These are phyloP conservation scores for Pseudogymnoascus sp. DNA, from an alignment of 2,329 filamentous ascomycete species.

Conservation along the genomic window DNA sequence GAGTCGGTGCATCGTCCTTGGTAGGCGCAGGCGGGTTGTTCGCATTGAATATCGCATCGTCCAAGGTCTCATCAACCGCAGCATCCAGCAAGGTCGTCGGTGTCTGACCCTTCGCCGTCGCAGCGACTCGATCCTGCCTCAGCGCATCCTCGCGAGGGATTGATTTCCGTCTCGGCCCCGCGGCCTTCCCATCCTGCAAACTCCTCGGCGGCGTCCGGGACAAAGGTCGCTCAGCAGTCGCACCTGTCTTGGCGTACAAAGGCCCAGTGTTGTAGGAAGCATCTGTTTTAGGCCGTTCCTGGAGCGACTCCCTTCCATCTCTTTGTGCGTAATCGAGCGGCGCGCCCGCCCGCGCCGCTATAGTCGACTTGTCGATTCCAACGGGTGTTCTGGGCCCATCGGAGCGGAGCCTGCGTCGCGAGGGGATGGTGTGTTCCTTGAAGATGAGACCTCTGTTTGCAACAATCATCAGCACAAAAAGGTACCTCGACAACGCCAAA, in stretches of 20 bases:
- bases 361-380: conserved; percentile 18
- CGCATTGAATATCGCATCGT: conserved; percentile 20
- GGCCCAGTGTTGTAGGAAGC: conserved; percentile 13
- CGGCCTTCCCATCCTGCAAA: background rate
- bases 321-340: conserved; percentile 20
- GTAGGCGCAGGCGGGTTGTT: conserved; percentile 7
- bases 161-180: background rate
- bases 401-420: conserved; percentile 38
- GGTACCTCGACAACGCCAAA: background rate
- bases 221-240: background rate
- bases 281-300: conserved; percentile 18
- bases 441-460: conserved; percentile 38
- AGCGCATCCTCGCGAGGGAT: background rate
- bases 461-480: conserved; percentile 18
- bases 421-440: conserved; percentile 45
- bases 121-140: background rate
- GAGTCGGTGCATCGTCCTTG: conserved; percentile 13
- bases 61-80: conserved; percentile 20
- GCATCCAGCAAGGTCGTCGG: conserved; percentile 3
- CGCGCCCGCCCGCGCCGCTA: conserved; percentile 20
- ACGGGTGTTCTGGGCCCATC: conserved; percentile 34
- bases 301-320: conserved; percentile 22
- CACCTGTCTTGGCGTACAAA: conserved; percentile 10
- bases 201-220: background rate
- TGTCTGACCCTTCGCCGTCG: background rate